These are phyloP conservation scores for Thelonectria discophora DNA, from an alignment of 2,329 filamentous ascomycete species.

Conservation along the genomic window DNA sequence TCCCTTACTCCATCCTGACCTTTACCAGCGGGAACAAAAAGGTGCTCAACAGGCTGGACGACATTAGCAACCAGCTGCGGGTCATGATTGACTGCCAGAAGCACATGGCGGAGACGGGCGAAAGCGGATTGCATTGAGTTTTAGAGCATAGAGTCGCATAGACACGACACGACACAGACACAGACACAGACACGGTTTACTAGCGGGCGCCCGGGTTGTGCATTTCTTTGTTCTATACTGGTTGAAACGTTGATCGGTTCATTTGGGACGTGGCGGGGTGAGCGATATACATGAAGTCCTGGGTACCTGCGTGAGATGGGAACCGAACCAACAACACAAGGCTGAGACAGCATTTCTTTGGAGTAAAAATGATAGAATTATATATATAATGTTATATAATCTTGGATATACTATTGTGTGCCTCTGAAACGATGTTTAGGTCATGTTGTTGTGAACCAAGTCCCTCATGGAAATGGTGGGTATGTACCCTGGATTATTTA, in stretches of 20 bases:
- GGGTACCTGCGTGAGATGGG: no score
- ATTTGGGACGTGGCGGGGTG: background rate
- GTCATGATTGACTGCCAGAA: constrained; percentile 67
- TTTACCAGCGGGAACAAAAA: constrained; percentile 71
- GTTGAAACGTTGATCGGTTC: background rate
- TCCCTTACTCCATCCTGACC: constrained; percentile 68
- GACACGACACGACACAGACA: background rate
- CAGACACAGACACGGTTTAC: background rate
- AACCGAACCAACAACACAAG: no score
- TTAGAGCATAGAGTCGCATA: constrained; percentile 2
- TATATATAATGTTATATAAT: no score
- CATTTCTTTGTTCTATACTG: background rate
- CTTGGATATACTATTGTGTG: no score
- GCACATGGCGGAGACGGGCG: constrained; percentile 58
- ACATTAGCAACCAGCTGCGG: constrained; percentile 68
- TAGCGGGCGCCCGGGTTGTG: background rate
- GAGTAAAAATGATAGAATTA: no score
- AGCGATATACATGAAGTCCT: no score
- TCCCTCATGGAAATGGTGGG: no score
- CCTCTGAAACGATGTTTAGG: no score
- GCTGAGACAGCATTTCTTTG: no score
- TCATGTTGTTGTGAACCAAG: no score
- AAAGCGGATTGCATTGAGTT: constrained; percentile 49
- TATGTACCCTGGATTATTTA: no score
- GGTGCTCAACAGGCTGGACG: constrained; percentile 57